Conservation (phyloP, 768 basidiomycete species). For the Phanerodontia chrysosporium region DNA sequence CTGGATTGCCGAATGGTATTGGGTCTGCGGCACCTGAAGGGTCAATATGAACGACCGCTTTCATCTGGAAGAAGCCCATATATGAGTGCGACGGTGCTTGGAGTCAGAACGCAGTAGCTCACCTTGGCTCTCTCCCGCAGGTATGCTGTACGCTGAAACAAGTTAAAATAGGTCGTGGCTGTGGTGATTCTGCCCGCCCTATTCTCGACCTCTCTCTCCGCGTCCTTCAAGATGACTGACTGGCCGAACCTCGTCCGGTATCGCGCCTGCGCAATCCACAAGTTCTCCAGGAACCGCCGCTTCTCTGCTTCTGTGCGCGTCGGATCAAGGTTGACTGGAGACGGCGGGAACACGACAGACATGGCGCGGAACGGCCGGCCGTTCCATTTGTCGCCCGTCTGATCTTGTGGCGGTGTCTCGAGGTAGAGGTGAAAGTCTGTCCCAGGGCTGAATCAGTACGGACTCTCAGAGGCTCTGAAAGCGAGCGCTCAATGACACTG, state of each 20-base stretch:
- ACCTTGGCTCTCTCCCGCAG: constrained; percentile 81
- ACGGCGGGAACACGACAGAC: constrained; percentile 73
- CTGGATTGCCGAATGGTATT: constrained; percentile 67
- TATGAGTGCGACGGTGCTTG: not conserved
- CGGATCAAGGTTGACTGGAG: constrained; percentile 62
- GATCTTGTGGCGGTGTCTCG: constrained; percentile 77
- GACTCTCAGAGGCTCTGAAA: not conserved
- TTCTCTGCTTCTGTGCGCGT: constrained; percentile 63
- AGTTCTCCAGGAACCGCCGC: constrained; percentile 77
- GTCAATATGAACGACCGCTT: constrained; percentile 86
- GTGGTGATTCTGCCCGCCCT: constrained; percentile 55
- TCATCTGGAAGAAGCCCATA: constrained; percentile 51
- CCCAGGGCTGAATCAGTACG: not conserved
- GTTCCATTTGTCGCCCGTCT: constrained; percentile 76
- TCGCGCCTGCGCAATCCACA: constrained; percentile 85
- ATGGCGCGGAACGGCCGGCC: constrained; percentile 80
- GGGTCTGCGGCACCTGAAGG: constrained; percentile 69
- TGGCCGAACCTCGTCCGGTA: constrained; percentile 71
- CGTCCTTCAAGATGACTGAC: constrained; percentile 65
- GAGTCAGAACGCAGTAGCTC: constrained; percentile 8
- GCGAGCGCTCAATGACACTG: not conserved
- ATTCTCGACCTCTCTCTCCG: constrained; percentile 74
- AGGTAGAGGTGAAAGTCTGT: constrained; percentile 84
- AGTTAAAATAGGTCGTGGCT: constrained; percentile 84
- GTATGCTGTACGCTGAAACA: constrained; percentile 80